These are phyloP conservation scores for Chenopodium berlandieri DNA, from an alignment of 148 eudicot genomes.

Conservation along the genomic window DNA sequence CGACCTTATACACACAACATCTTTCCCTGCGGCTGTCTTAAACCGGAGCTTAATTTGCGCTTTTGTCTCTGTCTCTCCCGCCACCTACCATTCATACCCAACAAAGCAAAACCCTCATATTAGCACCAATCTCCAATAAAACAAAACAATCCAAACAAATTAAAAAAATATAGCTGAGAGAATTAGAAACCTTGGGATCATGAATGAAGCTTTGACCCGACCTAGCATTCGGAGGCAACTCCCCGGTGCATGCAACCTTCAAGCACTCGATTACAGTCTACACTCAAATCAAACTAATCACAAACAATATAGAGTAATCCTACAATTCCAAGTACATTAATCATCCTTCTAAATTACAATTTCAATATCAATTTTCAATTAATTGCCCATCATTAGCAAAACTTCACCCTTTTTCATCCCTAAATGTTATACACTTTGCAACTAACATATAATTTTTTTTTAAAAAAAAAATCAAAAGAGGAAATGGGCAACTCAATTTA, in stretches of 20 bases:
- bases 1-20: conserved; percentile 95
- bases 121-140: neutral
- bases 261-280: conserved; percentile 96
- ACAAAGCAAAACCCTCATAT: neutral
- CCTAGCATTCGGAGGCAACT: conserved; percentile 95
- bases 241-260: conserved; percentile 96
- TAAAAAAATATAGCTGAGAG: neutral
- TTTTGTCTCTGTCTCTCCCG: conserved; percentile 98
- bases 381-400: neutral
- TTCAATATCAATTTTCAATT: too few relatives aligned
- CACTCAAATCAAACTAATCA: conserved; percentile 4
- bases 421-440: neutral
- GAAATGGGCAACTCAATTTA: neutral
- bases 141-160: neutral
- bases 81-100: conserved; percentile 53
- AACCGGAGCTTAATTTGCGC: conserved; percentile 96
- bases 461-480: neutral
- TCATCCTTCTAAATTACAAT: neutral
- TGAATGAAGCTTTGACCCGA: conserved; percentile 98
- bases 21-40: conserved; percentile 94
- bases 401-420: neutral
- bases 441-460: neutral
- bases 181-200: conserved; percentile 81
- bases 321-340: neutral
- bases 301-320: neutral